Evolutionary conservation across 2,329 filamentous ascomycete genomes (phyloP).

Genomic region (Paecilomyces formosus): DNA sequence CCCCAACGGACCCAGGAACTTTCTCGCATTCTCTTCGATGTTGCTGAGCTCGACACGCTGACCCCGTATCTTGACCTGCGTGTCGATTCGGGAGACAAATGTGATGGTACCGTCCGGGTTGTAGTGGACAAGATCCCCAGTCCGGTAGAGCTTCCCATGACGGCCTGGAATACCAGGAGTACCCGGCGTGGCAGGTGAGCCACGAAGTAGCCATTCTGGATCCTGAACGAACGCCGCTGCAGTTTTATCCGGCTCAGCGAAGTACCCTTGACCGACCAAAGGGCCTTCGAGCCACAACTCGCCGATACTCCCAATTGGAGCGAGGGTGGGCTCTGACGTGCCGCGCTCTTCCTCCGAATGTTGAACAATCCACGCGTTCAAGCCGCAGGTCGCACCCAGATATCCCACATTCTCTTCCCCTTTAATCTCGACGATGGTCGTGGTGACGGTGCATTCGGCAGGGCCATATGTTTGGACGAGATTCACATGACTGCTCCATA

Average conservation of each 20-base stretch:
- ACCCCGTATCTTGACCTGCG: constrained; percentile 5
- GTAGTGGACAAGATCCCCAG: constrained; percentile 68
- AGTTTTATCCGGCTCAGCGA: constrained; percentile 69
- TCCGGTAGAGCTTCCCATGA: constrained; percentile 62
- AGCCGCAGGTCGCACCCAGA: background rate
- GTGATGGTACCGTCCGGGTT: constrained; percentile 2
- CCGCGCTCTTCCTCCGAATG: background rate
- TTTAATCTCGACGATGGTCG: background rate
- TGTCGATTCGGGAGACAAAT: constrained; percentile 5
- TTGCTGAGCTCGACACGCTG: constrained; percentile 5
- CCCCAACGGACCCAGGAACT: background rate
- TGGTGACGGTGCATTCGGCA: constrained; percentile 1
- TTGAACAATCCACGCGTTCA: constrained; percentile 3
- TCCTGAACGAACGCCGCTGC: constrained; percentile 58
- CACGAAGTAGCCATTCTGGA: constrained; percentile 54
- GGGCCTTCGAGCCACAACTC: constrained; percentile 78
- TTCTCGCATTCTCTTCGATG: constrained; percentile 3
- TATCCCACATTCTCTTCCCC: background rate
- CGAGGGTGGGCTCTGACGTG: too few relatives aligned
- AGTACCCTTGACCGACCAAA: constrained; percentile 76
- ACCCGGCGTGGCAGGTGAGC: too few relatives aligned
- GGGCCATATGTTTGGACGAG: constrained; percentile 1
- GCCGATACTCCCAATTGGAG: constrained; percentile 67
- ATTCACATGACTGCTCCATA: too few relatives aligned
- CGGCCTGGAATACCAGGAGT: background rate